Base-by-base conservation (phyloP, 768 basidiomycete species). In the Rhodosporidiobolus odoratus region DNA sequence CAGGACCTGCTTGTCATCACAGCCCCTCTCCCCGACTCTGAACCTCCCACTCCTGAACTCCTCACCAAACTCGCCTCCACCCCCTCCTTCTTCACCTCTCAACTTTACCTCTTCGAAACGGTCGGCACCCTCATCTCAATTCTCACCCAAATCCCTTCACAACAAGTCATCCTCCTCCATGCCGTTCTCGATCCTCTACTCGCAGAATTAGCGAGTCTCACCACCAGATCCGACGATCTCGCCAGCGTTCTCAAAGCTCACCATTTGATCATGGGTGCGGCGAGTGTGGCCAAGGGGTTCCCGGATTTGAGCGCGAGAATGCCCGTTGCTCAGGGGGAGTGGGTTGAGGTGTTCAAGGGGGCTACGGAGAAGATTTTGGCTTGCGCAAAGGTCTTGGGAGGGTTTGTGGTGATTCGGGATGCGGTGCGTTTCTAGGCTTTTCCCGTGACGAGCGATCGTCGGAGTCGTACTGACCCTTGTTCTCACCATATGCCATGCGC, bases 251-350 rank as follows among this genome's bases (percentile, higher is more conserved):
- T 97, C 64, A 87, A 86, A 77, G 86, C 92, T 13, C 96, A 98
- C 76, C 94, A 98, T 81, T 84, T 88, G 74, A 89, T 97, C 78
- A 89, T 95, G 87, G 93, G 95, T 4, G 83, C 97, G 30, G 95
- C 95, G 19, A 92, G 90, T 76, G 86, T 97, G 65, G 90, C 93
- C 43, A 96, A 96, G 81, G 96, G 96, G 19, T 98, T 97, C 81
- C 96, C 96, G 0, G 92, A 92, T 78, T 89, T 89, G 76, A 84
- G 86, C 2, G 81, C 87, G 2, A 86, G 87, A 0, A 84, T 85
- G 75, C 86, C 85, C 40, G 88, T 88, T 75, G 83, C 86, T 15
- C 81, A 87, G 27, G 89, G 92, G 0, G 86, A 87, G 1, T 80
- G 80, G 78, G 79, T 91, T 63, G 86, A 88, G 60, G 86, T 91